Evolutionary conservation across 805 yeast species (phyloP).

Genomic region (Cyberlindnera mrakii): DNA sequence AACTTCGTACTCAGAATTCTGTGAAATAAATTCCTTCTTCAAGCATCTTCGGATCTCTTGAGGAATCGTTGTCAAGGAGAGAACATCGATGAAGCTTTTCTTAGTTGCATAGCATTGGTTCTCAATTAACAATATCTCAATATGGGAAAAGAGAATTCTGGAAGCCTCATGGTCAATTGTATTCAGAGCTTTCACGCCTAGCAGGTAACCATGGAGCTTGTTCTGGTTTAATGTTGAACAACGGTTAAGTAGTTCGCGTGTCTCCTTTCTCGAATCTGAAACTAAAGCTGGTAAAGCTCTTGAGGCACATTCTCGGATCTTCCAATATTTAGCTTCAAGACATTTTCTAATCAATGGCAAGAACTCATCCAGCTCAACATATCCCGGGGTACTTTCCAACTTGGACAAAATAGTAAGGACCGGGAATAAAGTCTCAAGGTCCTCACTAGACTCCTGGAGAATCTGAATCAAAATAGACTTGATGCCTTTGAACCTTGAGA

Average conservation of each 20-base stretch:
- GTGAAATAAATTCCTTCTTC: conserved; percentile 30
- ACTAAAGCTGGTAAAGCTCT: conserved; percentile 53
- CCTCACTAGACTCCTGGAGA: conserved; percentile 30
- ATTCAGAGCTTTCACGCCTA: conserved; percentile 39
- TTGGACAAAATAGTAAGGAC: conserved; percentile 67
- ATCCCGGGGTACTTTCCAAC: conserved; percentile 54
- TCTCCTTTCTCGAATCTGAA: conserved; percentile 26
- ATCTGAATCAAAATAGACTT: conserved; percentile 41
- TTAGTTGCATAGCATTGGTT: conserved; percentile 28
- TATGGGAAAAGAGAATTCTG: background rate
- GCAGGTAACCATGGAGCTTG: conserved; percentile 50
- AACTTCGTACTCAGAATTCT: conserved; percentile 23
- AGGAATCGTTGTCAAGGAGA: conserved; percentile 1
- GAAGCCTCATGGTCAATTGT: conserved; percentile 5
- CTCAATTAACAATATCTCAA: conserved; percentile 10
- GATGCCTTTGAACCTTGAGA: conserved; percentile 54
- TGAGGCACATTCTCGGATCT: conserved; percentile 83
- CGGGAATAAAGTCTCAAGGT: conserved; percentile 65
- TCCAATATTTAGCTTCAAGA: conserved; percentile 61
- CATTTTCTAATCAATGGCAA: conserved; percentile 40
- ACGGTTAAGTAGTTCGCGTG: conserved; percentile 21
- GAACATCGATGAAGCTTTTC: conserved; percentile 27
- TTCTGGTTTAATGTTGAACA: conserved; percentile 32
- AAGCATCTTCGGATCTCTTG: conserved; percentile 19
- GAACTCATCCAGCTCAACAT: conserved; percentile 48